Base-by-base conservation (phyloP, 2,329 filamentous ascomycete genomes). In the Monilinia polystroma region DNA sequence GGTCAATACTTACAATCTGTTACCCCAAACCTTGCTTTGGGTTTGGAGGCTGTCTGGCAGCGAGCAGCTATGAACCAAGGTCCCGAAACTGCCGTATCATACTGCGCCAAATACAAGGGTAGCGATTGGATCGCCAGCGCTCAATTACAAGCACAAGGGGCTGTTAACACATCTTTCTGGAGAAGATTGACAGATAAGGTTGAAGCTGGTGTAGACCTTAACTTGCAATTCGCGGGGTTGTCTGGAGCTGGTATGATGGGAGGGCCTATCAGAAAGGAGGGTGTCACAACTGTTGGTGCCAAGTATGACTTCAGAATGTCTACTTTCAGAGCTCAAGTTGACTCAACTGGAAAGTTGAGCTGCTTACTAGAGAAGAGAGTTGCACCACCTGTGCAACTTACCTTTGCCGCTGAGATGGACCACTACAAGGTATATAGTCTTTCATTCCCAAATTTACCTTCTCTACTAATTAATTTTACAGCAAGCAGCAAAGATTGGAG, bases 231-330 rank as follows among this genome's bases (percentile, higher is more conserved):
- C 73, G 87, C 85, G 38, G 84, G 87, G 43, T 83, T 87, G 43
- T 83, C 86, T 38, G 83, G 86, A 63, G 83, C 85, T 66, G 80
- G 82, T 55, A 81, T 91, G 80, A 93, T 95, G 87, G 92, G 92
- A 75, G 87, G 84, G 68, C 87, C 87, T 57, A 78, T 89, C 64
- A 86, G 89, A 78, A 94, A 93, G 80, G 93, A 99, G 79, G 95
- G 95, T 66, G 85, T 92, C 69, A 93, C 96, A 64, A 92, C 93
- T 65, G 85, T 98, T 75, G 95, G 94, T 75, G 92, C 93, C 78
- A 99, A 99, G 82, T 99, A 99, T 81, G 94, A 97, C 79, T 99
- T 99, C 87, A 87, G 92, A 77, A 91, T 93, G 81, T 95, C 92
- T 66, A 95, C 92, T 62, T 97, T 97, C 88, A 89, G 94, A 72